Conservation (phyloP, 1,284 basidiomycete species). For the Cryptococcus depauperatus region DNA sequence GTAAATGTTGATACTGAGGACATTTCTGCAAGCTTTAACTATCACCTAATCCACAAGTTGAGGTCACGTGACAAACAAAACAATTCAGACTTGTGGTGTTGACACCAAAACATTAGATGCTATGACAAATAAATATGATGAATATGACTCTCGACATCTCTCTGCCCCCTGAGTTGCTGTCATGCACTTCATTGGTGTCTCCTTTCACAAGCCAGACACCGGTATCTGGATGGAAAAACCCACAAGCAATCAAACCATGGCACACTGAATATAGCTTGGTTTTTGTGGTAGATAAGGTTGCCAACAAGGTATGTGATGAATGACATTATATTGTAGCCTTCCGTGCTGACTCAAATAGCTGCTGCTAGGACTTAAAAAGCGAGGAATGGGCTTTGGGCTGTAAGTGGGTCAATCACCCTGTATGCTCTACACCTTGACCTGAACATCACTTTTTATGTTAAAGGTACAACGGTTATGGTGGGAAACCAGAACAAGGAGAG, state of each 20-base stretch:
- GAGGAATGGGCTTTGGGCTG: slow-evolving; percentile 59
- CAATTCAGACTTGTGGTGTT: no score
- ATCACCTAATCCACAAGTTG: no score
- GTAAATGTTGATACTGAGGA: no score
- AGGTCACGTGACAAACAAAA: no score
- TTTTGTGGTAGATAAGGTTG: slow-evolving; percentile 49
- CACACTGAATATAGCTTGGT: slow-evolving; percentile 14
- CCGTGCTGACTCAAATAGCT: slow-evolving; percentile 42
- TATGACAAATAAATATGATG: no score
- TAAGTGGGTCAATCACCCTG: slow-evolving; percentile 45
- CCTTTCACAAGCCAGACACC: not conserved
- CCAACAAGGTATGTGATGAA: no score
- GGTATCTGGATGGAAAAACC: not conserved
- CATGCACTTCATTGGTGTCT: not conserved
- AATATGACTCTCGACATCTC: no score
- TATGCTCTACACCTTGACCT: no score
- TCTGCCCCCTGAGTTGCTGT: not conserved
- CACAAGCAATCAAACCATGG: not conserved
- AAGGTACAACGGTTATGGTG: slow-evolving; percentile 66
- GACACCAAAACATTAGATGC: no score
- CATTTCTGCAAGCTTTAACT: no score
- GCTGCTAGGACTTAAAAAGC: slow-evolving; percentile 61
- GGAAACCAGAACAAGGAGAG: slow-evolving; percentile 61
- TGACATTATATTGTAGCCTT: no score
- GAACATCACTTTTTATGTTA: no score